Evolutionary conservation across 495 filamentous ascomycete species (phyloP), one percentile per base, ranked within the genome.

Genomic region (Podospora didyma): DNA sequence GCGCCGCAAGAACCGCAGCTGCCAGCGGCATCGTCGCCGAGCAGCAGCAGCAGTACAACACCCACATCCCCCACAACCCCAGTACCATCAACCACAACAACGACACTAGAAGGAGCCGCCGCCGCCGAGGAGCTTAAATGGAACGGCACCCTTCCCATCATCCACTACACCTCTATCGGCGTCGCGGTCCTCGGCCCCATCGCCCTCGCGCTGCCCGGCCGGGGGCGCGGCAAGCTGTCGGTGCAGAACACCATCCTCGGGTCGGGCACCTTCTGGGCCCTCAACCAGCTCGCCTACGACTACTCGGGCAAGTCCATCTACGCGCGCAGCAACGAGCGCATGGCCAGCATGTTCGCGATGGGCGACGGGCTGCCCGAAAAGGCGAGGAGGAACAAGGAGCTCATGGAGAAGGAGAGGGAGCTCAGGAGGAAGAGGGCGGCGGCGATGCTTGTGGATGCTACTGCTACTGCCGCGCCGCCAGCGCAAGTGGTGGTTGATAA

Each of bases 121-220:
- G 26, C 47, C 19, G 26, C 7, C 17, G 39, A 42, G 6, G 46
- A 48, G 21, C 46, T 7, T 9, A 60, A 57, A 24, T 55, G 44
- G 28, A 5, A 61, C 48, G 59, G 53, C 37, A 59, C 55, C 48
- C 54, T 58, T 54, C 71, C 73, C 22, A 73, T 87, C 61, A 69
- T 82, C 46, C 82, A 83, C 75, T 80, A 82, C 65, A 62, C 81
- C 51, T 84, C 89, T 10, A 63, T 86, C 9, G 79, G 71, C 50
- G 80, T 87, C 63, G 75, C 93, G 51, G 60, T 96, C 53, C 75
- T 82, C 24, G 83, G 84, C 37, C 90, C 92, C 1, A 62, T 88
- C 50, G 82, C 90, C 35, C 79, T 88, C 49, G 72, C 83, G 55
- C 78, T 96, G 14, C 93, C 93, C 3, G 89, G 90, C 0, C 87